Evolutionary conservation across 2,329 filamentous ascomycete genomes (phyloP).

Genomic region (Alternaria consortialis): DNA sequence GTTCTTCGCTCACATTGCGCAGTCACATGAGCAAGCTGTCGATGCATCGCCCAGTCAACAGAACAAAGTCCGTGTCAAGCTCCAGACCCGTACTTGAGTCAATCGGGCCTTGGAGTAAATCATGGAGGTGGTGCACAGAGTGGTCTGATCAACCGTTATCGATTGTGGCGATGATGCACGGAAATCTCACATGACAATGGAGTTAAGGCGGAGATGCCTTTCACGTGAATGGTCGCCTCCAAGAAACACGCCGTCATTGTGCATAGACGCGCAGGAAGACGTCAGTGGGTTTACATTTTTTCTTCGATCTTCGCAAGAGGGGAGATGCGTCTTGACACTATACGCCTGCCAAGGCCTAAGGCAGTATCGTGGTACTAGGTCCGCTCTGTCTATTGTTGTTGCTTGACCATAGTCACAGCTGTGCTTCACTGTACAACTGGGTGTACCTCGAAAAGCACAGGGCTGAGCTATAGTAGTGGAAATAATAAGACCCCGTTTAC

Average conservation of each 20-base stretch:
- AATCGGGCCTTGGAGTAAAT: conserved; percentile 21
- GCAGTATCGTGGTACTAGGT: conserved; percentile 4
- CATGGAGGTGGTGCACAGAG: conserved; percentile 17
- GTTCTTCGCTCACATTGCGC: neutral
- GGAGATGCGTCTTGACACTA: conserved; percentile 4
- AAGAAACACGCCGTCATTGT: conserved; percentile 38
- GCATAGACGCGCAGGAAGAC: conserved; percentile 33
- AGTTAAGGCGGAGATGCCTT: conserved; percentile 36
- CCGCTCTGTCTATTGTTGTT: conserved; percentile 15
- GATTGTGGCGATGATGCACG: conserved; percentile 26
- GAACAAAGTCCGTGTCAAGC: neutral
- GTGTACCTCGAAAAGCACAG: conserved; percentile 1
- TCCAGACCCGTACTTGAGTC: conserved; percentile 8
- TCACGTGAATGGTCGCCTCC: conserved; percentile 26
- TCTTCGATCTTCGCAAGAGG: conserved; percentile 5
- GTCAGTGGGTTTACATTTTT: conserved; percentile 19
- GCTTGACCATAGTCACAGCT: conserved; percentile 5
- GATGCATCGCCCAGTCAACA: conserved; percentile 2
- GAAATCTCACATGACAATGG: conserved; percentile 32
- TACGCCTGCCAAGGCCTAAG: neutral
- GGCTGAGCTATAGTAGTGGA: conserved; percentile 23
- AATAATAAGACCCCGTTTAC: conserved; percentile 21
- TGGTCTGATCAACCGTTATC: conserved; percentile 21
- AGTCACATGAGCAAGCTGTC: neutral
- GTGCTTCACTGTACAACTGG: conserved; percentile 18